These are phyloP conservation scores for Patellaria atrata DNA, from an alignment of 495 filamentous ascomycete genomes.

Conservation along the genomic window DNA sequence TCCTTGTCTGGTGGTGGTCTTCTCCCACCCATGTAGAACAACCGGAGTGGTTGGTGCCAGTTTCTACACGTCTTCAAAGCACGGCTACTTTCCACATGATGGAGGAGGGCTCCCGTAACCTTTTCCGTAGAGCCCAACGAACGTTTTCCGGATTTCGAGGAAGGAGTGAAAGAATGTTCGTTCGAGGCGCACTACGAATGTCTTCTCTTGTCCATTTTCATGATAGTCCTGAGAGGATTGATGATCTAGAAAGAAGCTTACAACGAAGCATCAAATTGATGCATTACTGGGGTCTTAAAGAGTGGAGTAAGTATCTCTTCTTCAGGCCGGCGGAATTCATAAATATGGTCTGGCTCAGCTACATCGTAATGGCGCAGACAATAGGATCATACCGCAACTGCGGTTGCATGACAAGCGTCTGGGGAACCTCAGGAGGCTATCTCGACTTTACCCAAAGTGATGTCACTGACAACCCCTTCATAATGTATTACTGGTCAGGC, in stretches of 20 bases:
- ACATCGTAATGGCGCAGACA: slow-evolving; percentile 26
- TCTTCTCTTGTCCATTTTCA: no score
- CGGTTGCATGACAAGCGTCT: slow-evolving; percentile 19
- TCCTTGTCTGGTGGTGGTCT: slow-evolving; percentile 27
- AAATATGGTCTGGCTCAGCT: slow-evolving; percentile 24
- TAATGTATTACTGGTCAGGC: slow-evolving; percentile 23
- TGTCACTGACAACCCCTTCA: slow-evolving; percentile 9
- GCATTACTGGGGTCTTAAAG: slow-evolving; percentile 2
- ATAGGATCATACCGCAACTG: slow-evolving; percentile 25
- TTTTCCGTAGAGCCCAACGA: not conserved
- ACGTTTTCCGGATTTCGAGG: slow-evolving; percentile 1
- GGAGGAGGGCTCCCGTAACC: not conserved
- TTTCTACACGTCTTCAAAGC: slow-evolving; percentile 5
- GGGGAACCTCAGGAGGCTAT: slow-evolving; percentile 20
- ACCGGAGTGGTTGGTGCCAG: slow-evolving; percentile 4
- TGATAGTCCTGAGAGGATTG: no score
- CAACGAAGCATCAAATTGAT: not conserved
- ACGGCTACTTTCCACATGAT: slow-evolving; percentile 10
- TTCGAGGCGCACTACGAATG: no score
- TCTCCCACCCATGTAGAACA: slow-evolving; percentile 7
- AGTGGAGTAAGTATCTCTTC: slow-evolving; percentile 17
- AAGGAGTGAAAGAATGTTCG: slow-evolving; percentile 1
- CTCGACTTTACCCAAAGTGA: slow-evolving; percentile 20
- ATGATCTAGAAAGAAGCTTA: slow-evolving; percentile 1
- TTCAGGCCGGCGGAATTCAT: slow-evolving; percentile 18